Conservation (phyloP, 352 stramenopile species). For the Globisporangium cylindrosporum region DNA sequence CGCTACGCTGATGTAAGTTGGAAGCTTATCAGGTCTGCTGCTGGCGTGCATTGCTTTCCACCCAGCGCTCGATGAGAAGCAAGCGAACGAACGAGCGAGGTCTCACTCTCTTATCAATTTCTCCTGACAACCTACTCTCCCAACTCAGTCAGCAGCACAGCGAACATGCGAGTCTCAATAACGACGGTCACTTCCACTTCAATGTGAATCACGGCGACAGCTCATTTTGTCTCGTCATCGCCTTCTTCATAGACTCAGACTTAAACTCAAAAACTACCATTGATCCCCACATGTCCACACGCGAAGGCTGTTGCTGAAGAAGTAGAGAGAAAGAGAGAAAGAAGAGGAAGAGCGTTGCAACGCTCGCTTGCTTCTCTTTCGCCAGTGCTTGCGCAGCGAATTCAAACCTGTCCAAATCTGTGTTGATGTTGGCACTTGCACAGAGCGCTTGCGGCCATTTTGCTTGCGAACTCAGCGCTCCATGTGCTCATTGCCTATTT, state of each 20-base stretch:
- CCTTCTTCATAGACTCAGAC: conserved; percentile 14
- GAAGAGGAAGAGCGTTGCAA: not conserved
- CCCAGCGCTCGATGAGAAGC: not conserved
- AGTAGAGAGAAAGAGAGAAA: not conserved
- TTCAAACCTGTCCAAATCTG: not conserved
- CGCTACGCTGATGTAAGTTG: not conserved
- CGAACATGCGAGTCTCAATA: not conserved
- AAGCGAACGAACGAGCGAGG: not conserved
- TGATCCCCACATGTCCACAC: not conserved
- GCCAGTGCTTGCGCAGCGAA: not conserved
- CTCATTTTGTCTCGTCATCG: not conserved
- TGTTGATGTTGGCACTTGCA: not conserved
- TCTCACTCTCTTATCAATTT: not conserved
- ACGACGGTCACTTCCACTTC: not conserved
- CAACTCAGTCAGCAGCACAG: not conserved
- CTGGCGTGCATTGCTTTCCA: not conserved
- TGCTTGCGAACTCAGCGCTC: not conserved
- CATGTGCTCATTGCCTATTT: not conserved
- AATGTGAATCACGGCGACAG: conserved; percentile 1
- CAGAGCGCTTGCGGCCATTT: not conserved
- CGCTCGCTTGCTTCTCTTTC: not conserved
- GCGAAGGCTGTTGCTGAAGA: not conserved
- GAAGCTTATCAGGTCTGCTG: not conserved
- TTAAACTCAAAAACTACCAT: conserved; percentile 22
- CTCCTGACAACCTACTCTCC: not conserved